phyloP scores from a whole-genome alignment of 371 early-diverging fungal genomes.

The Quaeritorhiza haematococci region DNA sequence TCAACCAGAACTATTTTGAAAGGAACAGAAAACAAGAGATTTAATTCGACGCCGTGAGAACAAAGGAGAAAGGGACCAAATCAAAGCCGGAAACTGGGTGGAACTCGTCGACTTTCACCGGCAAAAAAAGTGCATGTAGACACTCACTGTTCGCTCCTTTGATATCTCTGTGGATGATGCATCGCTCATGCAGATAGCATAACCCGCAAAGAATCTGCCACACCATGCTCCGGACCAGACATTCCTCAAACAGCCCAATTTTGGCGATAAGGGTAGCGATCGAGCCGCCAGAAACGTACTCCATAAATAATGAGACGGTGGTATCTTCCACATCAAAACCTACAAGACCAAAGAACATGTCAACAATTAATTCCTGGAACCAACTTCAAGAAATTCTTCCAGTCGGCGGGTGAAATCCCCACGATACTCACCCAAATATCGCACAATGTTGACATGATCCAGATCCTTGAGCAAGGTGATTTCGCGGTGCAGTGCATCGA shows the following conservation, averaged over 20 bases:
- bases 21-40: background rate
- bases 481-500: conserved; percentile 81
- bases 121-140: too few relatives aligned
- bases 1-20: conserved; percentile 42
- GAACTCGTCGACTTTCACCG: background rate
- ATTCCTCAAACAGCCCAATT: conserved; percentile 83
- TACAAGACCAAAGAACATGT: too few relatives aligned
- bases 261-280: conserved; percentile 78
- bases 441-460: conserved; percentile 91
- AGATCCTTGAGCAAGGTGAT: conserved; percentile 84
- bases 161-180: conserved; percentile 90
- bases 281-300: conserved; percentile 97
- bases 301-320: conserved; percentile 23
- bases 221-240: conserved; percentile 76
- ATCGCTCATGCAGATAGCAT: conserved; percentile 88
- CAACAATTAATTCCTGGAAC: too few relatives aligned
- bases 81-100: conserved; percentile 1
- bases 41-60: too few relatives aligned
- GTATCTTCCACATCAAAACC: background rate
- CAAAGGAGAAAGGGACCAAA: too few relatives aligned
- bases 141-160: conserved; percentile 46
- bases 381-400: too few relatives aligned
- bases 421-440: conserved; percentile 76
- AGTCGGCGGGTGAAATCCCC: too few relatives aligned
- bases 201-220: conserved; percentile 90